Evolutionary conservation across 2,329 filamentous ascomycete genomes (phyloP), one percentile per base, ranked within the genome.

Genomic region (Neofusicoccum parvum): DNA sequence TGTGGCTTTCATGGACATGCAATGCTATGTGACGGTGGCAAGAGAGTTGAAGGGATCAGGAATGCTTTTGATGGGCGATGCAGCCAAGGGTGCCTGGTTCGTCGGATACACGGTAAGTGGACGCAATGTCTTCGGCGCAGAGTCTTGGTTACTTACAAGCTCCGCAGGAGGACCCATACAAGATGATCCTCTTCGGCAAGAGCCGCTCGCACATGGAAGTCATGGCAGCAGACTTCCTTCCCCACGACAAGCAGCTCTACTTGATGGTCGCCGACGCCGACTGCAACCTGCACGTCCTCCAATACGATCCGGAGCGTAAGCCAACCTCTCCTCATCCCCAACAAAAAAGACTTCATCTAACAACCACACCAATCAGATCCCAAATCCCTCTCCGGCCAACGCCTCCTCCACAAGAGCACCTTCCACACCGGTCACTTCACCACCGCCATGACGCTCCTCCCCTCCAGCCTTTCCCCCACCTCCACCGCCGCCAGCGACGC

Each of bases 1-100:
- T 0, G 94, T 99, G 3, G 95, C 95, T 0, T 99, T 99, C 74
- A 91, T 99, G 84, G 95, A 99, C 73, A 96, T 97, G 88, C 95
- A 92, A 79, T 96, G 92, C 78, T 95, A 97, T 72, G 92, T 97
- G 12, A 92, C 89, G 2, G 88, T 90, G n/a, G 86, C 92, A 63
- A 95, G 94, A 73, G 92, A 92, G 72, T 84, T 99, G 17, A 88
- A 88, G 3, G 88, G 90, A 1, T 96, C 92, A 0, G 94, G 94
- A 0, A 84, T 99, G 75, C 93, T 92, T 72, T 83, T 97, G 11
- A 88, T 97, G 80, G 91, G 92, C 0, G 95, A 99, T 79, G 92
- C 91, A 0, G 88, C 95, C 75, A 97, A 97, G 80, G 95, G 95
- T 0, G 84, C 98, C 2, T 98, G 95, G 93, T 96, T 99, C 70